Conservation (phyloP, 805 yeast genomes). For the Zygotorulaspora danielsina region DNA sequence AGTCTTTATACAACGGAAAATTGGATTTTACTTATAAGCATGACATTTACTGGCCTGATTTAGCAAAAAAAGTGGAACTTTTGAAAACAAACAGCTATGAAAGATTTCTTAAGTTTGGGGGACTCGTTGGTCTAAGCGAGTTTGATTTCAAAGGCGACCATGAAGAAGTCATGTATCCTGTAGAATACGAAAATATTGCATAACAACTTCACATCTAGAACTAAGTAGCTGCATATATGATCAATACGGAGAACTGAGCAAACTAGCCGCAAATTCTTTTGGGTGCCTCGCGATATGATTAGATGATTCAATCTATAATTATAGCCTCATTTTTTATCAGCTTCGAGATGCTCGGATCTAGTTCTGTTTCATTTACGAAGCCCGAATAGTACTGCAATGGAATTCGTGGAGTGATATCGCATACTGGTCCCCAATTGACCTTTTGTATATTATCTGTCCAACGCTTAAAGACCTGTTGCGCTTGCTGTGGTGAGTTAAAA, state of each 20-base stretch:
- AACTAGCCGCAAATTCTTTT: no score
- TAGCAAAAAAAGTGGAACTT: slow-evolving; percentile 41
- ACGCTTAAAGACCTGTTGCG: slow-evolving; percentile 9
- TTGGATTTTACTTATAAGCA: slow-evolving; percentile 50
- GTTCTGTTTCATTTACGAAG: slow-evolving; percentile 2
- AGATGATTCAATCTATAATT: slow-evolving; percentile 7
- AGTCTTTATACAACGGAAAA: slow-evolving; percentile 44
- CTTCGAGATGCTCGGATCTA: slow-evolving; percentile 5
- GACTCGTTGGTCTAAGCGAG: slow-evolving; percentile 51
- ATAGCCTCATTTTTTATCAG: slow-evolving; percentile 4
- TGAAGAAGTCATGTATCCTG: slow-evolving; percentile 25
- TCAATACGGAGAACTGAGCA: no score
- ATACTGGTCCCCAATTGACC: slow-evolving; percentile 4
- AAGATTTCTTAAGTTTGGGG: slow-evolving; percentile 41
- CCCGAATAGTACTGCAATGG: slow-evolving; percentile 11
- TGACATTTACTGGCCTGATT: slow-evolving; percentile 49
- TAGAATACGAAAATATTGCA: slow-evolving; percentile 10
- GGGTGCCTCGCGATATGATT: no score
- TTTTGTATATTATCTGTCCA: slow-evolving; percentile 8
- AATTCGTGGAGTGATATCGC: slow-evolving; percentile 13
- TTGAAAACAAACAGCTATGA: slow-evolving; percentile 39
- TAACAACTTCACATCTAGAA: no score
- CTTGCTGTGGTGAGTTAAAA: slow-evolving; percentile 12
- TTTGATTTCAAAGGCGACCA: slow-evolving; percentile 43
- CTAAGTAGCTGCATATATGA: no score